phyloP scores from a whole-genome alignment of 192 early-diverging fungal species.

The Coemansia sp. region DNA sequence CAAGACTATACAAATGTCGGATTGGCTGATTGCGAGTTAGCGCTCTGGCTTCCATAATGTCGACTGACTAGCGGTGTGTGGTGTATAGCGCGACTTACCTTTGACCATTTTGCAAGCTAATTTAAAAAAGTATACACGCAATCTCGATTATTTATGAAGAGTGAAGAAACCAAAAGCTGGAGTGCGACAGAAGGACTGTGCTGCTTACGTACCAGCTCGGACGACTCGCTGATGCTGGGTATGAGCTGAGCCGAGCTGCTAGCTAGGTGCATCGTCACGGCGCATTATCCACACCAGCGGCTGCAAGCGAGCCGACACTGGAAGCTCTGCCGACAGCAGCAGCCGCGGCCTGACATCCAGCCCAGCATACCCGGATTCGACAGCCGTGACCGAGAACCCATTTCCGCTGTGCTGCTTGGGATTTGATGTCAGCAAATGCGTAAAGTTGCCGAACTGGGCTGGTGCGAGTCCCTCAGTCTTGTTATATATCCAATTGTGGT shows the following conservation, averaged over 20 bases:
- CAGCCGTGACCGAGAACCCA: slow-evolving; percentile 15
- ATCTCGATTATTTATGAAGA: not conserved
- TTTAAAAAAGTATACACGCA: not conserved
- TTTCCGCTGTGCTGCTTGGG: slow-evolving; percentile 7
- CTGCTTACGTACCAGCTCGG: not conserved
- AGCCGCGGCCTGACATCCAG: not conserved
- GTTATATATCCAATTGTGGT: slow-evolving; percentile 59
- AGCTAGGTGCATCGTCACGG: no score
- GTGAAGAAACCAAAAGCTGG: no score
- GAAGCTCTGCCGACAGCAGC: not conserved
- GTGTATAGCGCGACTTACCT: slow-evolving; percentile 15
- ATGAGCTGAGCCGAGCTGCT: not conserved
- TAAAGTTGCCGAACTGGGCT: slow-evolving; percentile 20
- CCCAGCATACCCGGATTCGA: slow-evolving; percentile 24
- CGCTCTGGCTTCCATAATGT: no score
- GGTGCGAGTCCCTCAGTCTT: slow-evolving; percentile 57
- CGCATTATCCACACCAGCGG: slow-evolving; percentile 25
- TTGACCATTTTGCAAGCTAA: slow-evolving; percentile 17
- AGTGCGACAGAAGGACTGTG: no score
- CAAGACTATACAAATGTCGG: slow-evolving; percentile 56
- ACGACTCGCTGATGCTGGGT: no score
- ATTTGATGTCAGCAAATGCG: slow-evolving; percentile 32
- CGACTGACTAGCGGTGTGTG: no score
- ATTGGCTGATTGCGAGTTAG: no score
- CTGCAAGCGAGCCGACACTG: slow-evolving; percentile 4